Evolutionary conservation across 768 basidiomycete genomes (phyloP).

Genomic region (Rhizopogon sp.): DNA sequence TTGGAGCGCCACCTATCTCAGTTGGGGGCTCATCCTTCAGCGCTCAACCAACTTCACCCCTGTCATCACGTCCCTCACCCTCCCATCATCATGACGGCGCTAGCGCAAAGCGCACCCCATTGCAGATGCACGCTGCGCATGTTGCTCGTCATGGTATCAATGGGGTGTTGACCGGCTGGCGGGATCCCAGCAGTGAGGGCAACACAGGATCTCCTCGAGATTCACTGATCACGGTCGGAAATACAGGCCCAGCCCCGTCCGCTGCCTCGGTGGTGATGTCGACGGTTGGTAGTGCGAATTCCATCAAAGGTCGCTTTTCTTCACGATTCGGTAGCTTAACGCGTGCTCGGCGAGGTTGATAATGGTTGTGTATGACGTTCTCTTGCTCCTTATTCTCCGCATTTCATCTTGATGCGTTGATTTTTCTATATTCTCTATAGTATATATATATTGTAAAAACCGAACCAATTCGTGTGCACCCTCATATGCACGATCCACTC

Average conservation of each 20-base stretch:
- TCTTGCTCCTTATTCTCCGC: constrained; percentile 8
- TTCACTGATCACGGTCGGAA: constrained; percentile 71
- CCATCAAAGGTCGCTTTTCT: constrained; percentile 61
- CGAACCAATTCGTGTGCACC: too few species aligned
- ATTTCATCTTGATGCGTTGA: background rate
- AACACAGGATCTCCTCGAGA: constrained; percentile 58
- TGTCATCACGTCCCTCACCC: constrained; percentile 20
- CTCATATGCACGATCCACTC: too few species aligned
- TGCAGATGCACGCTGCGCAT: constrained; percentile 78
- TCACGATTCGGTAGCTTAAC: constrained; percentile 75
- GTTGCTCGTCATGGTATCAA: constrained; percentile 80
- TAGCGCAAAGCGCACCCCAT: constrained; percentile 58
- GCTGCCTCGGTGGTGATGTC: constrained; percentile 60
- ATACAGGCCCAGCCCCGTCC: constrained; percentile 36
- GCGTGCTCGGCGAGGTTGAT: constrained; percentile 33
- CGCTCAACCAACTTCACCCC: constrained; percentile 40
- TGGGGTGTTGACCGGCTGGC: constrained; percentile 74
- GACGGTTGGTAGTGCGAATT: constrained; percentile 59
- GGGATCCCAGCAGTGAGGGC: constrained; percentile 43
- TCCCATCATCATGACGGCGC: constrained; percentile 6
- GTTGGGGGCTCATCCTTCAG: constrained; percentile 41
- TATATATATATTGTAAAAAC: too few species aligned
- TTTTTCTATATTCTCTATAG: too few species aligned
- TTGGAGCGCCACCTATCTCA: constrained; percentile 44
- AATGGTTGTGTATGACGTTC: constrained; percentile 2